phyloP scores from a whole-genome alignment of 176 grass and related monocot genomes.

The Phoenix roebelenii region DNA sequence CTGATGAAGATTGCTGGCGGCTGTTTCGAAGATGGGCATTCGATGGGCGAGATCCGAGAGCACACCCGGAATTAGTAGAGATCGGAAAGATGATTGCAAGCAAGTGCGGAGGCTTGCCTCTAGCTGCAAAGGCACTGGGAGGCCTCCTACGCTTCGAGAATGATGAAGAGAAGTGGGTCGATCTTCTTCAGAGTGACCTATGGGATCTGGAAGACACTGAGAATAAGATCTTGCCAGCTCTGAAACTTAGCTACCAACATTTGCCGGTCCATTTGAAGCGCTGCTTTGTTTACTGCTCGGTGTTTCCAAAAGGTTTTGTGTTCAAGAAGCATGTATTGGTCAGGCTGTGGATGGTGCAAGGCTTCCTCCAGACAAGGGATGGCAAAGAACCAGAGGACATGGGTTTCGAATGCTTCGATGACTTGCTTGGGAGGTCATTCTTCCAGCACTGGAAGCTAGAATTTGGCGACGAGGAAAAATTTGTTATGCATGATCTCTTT shows the following conservation, averaged over 20 bases:
- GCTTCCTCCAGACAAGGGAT: conserved; percentile 4
- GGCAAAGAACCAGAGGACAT: conserved; percentile 13
- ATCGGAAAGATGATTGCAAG: conserved; percentile 19
- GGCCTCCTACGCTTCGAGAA: conserved; percentile 10
- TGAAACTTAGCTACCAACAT: conserved; percentile 1
- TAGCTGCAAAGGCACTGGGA: conserved; percentile 24
- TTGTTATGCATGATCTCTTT: conserved; percentile 24
- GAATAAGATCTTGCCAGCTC: conserved; percentile 20
- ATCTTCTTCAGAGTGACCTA: conserved; percentile 27
- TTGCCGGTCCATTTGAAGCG: conserved; percentile 20
- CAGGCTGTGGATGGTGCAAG: conserved; percentile 29
- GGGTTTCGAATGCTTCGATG: conserved; percentile 20
- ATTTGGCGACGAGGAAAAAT: conserved; percentile 15
- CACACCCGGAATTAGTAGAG: conserved; percentile 9
- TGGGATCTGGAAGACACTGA: conserved; percentile 20
- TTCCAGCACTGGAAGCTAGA: conserved; percentile 16
- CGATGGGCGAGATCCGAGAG: background rate
- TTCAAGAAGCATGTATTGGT: conserved; percentile 11
- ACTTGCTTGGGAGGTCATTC: conserved; percentile 28
- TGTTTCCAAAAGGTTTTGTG: conserved; percentile 30
- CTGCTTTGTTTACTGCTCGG: conserved; percentile 25
- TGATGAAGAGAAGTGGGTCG: conserved; percentile 16
- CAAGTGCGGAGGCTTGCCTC: conserved; percentile 23
- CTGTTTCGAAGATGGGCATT: conserved; percentile 9
- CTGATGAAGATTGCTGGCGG: conserved; percentile 12